phyloP scores from a whole-genome alignment of 2,329 filamentous ascomycete genomes.

The Gyromitra esculenta region DNA sequence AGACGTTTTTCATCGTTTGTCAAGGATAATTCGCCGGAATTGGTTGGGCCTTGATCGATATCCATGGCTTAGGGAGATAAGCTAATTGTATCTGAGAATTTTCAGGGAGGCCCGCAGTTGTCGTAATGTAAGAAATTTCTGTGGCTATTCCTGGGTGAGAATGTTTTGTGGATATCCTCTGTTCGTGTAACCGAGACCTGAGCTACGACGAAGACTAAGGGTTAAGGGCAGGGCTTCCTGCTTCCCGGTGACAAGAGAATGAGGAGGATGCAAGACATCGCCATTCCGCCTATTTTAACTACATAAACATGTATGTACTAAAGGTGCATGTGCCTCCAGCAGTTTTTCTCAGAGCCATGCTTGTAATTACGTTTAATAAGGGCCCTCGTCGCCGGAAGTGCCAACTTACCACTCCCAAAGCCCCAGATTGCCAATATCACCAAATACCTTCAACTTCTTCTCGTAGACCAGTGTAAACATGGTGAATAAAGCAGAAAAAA shows the following conservation, averaged over 20 bases:
- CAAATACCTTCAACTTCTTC: too few species aligned
- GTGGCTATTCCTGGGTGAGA: background rate
- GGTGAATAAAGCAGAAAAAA: slow-evolving; percentile 96
- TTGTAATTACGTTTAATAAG: too few species aligned
- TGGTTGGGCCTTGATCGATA: slow-evolving; percentile 7
- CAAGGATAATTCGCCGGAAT: slow-evolving; percentile 3
- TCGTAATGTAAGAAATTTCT: background rate
- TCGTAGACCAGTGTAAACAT: slow-evolving; percentile 59
- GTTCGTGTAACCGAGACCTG: background rate
- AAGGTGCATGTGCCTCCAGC: too few species aligned
- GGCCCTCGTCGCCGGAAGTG: too few species aligned
- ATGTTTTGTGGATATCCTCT: background rate
- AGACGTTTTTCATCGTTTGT: slow-evolving; percentile 29
- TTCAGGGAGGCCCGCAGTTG: background rate
- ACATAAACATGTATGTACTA: too few species aligned
- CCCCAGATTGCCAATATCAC: too few species aligned
- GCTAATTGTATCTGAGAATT: background rate
- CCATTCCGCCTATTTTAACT: too few species aligned
- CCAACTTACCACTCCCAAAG: too few species aligned
- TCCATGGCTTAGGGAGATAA: slow-evolving; percentile 13
- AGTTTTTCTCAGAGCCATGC: too few species aligned
- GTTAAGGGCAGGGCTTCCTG: slow-evolving; percentile 23
- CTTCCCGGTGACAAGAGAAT: background rate
- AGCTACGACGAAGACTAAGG: slow-evolving; percentile 14
- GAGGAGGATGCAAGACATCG: too few species aligned